phyloP scores from a whole-genome alignment of 139 green algal genomes.

The Spirogloea muscicola region DNA sequence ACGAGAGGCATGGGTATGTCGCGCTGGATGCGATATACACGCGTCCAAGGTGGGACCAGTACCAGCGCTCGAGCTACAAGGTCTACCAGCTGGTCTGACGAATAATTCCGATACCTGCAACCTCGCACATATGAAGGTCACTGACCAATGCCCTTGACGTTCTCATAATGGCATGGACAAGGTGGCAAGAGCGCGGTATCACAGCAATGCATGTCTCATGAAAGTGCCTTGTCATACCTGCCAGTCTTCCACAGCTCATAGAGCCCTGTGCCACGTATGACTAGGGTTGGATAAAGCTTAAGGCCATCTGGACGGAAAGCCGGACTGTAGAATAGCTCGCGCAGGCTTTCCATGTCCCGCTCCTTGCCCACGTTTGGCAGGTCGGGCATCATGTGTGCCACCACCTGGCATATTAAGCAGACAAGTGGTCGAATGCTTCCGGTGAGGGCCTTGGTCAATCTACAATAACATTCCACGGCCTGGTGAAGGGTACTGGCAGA shows the following conservation, averaged over 20 bases:
- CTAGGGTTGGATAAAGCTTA: constrained; percentile 82
- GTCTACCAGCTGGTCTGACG: constrained; percentile 77
- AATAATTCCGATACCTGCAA: constrained; percentile 51
- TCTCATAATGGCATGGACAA: too few species aligned
- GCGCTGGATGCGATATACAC: constrained; percentile 86
- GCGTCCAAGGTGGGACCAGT: constrained; percentile 85
- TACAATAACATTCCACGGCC: too few species aligned
- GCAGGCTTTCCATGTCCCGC: constrained; percentile 91
- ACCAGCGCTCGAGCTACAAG: constrained; percentile 82
- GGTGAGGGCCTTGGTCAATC: too few species aligned
- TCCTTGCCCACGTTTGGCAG: constrained; percentile 96
- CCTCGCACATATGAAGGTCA: too few species aligned
- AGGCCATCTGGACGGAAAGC: constrained; percentile 88
- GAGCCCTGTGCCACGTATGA: constrained; percentile 86
- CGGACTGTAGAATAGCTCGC: constrained; percentile 96
- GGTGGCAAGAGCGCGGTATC: too few species aligned
- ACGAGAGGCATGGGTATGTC: constrained; percentile 99
- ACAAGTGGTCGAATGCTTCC: too few species aligned
- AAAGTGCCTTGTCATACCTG: too few species aligned
- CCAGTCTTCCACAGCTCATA: constrained; percentile 98
- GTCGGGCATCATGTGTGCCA: constrained; percentile 98
- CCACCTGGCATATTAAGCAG: constrained; percentile 47
- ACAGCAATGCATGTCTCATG: too few species aligned
- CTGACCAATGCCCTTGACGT: too few species aligned
- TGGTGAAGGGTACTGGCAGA: too few species aligned